Evolutionary conservation across 768 basidiomycete species (phyloP), one percentile per base, ranked within the genome.

Genomic region (Lanmaoa pseudosensibilis): DNA sequence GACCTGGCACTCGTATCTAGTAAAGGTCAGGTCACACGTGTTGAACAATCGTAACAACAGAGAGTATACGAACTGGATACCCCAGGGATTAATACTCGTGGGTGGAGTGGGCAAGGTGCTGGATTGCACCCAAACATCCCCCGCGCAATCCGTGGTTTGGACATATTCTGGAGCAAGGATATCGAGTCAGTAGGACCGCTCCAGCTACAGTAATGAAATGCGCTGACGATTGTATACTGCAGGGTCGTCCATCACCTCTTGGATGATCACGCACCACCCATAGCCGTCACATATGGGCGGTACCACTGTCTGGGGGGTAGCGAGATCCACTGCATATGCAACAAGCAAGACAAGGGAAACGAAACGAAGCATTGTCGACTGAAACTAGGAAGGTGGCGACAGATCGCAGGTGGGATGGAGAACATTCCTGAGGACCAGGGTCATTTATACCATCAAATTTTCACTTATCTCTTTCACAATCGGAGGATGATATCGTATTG

Each of bases 31-130:
- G 25, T 25, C 25, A 25, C 25, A 25, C 25, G 25, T 25, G 25
- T 25, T 5, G 25, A 25, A 25, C 25, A 25, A 25, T 25, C 25
- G 25, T 25, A 25, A 25, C 25, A 25, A 25, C 25, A 25, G 25
- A 25, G 25, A 5, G 25, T 25, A 25, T 25, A 25, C 25, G 25
- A 25, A 25, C 2, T 25, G 2, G 25, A 27, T 4, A 21, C 60
- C 59, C 47, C 52, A 49, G 2, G 53, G 56, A 1, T 8, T 23
- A 52, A 64, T 60, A 18, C 43, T 52, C 18, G 34, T 12, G 16
- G 63, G 65, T 16, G 66, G 65, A 38, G n/a, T 23, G n/a, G 65
- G n/a, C 19, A 40, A 8, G 10, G 51, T 46, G 54, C 65, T 67
- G 2, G 63, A 63, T 36, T 52, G 25, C 38, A 61, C 63, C 60